These are phyloP conservation scores for Neurospora africana DNA, from an alignment of 495 filamentous ascomycete species.

Conservation along the genomic window DNA sequence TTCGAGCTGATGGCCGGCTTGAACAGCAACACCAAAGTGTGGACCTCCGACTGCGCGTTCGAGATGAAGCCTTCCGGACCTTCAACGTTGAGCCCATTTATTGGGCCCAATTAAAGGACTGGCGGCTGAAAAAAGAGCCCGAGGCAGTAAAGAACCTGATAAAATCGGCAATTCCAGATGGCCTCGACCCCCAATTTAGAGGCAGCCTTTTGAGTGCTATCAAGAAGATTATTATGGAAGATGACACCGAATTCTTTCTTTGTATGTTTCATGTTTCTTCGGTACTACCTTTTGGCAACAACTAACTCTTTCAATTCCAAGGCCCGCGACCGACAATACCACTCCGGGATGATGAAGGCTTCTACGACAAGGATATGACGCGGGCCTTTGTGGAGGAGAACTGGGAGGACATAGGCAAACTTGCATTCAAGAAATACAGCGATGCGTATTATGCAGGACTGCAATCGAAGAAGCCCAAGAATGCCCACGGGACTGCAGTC, in stretches of 20 bases:
- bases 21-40: neutral
- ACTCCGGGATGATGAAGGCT: slow-evolving; percentile 21
- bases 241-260: slow-evolving; percentile 1
- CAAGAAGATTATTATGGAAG: slow-evolving; percentile 28
- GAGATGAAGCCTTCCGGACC: slow-evolving; percentile 23
- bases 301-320: too few species aligned
- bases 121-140: slow-evolving; percentile 16
- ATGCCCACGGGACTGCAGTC: neutral
- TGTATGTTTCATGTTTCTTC: too few species aligned
- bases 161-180: slow-evolving; percentile 20
- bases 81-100: slow-evolving; percentile 25
- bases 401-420: slow-evolving; percentile 22
- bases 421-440: slow-evolving; percentile 20
- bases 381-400: slow-evolving; percentile 25
- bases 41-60: slow-evolving; percentile 18
- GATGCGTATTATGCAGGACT: slow-evolving; percentile 10
- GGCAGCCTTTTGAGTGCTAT: slow-evolving; percentile 19
- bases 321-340: too few species aligned
- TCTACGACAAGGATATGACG: slow-evolving; percentile 26
- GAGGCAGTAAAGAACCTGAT: slow-evolving; percentile 23
- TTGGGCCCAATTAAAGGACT: slow-evolving; percentile 13
- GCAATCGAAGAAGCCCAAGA: slow-evolving; percentile 8
- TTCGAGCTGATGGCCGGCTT: slow-evolving; percentile 23
- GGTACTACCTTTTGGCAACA: too few species aligned
- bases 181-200: slow-evolving; percentile 9